Evolutionary conservation across 1,139 yeast genomes (phyloP).

Genomic region (Tardiomyces depauwii): DNA sequence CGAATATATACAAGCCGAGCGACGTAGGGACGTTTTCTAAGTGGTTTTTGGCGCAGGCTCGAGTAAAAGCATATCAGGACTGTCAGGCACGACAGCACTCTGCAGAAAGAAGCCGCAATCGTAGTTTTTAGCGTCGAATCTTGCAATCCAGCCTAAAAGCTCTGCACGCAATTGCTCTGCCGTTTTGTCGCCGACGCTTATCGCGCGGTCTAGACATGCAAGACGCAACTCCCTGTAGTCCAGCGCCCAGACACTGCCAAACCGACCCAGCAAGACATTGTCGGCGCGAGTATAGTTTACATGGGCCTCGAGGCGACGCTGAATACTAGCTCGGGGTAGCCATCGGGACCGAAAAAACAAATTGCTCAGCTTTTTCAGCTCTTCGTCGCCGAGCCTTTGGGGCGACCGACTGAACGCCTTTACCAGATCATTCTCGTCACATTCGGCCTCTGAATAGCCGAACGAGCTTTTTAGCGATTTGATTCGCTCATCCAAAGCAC

Average conservation of each 20-base stretch:
- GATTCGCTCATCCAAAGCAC: neutral
- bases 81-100: too few relatives aligned
- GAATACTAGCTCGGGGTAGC: neutral
- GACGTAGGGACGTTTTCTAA: too few relatives aligned
- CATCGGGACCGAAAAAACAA: neutral
- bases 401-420: neutral
- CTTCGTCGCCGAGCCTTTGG: neutral
- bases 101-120: neutral
- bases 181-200: constrained; percentile 2
- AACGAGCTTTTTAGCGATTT: neutral
- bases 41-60: too few relatives aligned
- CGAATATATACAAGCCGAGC: too few relatives aligned
- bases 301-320: constrained; percentile 5
- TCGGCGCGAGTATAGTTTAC: constrained; percentile 18
- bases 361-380: neutral
- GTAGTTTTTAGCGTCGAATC: constrained; percentile 52
- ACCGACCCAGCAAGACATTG: constrained; percentile 18
- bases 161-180: neutral
- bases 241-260: constrained; percentile 21
- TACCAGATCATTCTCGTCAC: neutral
- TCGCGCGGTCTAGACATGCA: constrained; percentile 22
- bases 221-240: constrained; percentile 15
- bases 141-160: constrained; percentile 21
- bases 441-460: neutral
- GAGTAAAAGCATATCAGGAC: too few relatives aligned